Evolutionary conservation across 108 stramenopile genomes (phyloP), one percentile per base, ranked within the genome.

Genomic region (Bacterosira constricta): DNA sequence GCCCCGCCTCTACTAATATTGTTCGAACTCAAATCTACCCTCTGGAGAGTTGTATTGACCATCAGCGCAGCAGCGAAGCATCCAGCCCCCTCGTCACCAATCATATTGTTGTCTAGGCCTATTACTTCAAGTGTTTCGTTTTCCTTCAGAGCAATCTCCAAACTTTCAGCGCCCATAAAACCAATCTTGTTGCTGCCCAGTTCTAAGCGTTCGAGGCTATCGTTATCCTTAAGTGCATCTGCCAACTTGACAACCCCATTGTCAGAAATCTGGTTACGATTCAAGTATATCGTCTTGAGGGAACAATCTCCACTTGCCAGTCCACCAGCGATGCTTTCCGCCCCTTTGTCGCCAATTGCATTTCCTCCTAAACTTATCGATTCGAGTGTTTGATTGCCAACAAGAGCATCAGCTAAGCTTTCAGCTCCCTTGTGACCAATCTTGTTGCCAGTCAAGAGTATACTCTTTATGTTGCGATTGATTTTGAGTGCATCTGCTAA

Each of bases 1-100:
- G 50, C 65, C 46, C 65, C 65, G 3, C 34, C 65, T 21, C 18
- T 46, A 21, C 46, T 52, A 17, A 66, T 66, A 1, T 37, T n/a
- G 20, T 67, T 67, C 61, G 23, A 25, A 25, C 47, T 25, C 25
- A 49, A 25, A 25, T 26, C 25, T 1, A 49, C 6, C 1, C 23
- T 25, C 25, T 25, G 47, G 0, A 49, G 21, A 25, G 23, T 49
- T 13, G 21, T 25, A 49, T 49, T 49, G 47, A 49, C 23, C 23
- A 49, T 6, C 47, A 49, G 26, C 8, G 21, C 0, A 23, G 47
- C 26, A 10, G 23, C 27, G 41, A 23, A 10, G 42, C 39, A 10
- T 21, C 26, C 15, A 20, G 41, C 32, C 1, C 65, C 65, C 3
- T 52, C 45, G 9, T 66, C 65, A 26, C 50, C 34, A 26, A 66